Conservation (phyloP, 805 yeast genomes). For the Schizosaccharomyces japonicus region DNA sequence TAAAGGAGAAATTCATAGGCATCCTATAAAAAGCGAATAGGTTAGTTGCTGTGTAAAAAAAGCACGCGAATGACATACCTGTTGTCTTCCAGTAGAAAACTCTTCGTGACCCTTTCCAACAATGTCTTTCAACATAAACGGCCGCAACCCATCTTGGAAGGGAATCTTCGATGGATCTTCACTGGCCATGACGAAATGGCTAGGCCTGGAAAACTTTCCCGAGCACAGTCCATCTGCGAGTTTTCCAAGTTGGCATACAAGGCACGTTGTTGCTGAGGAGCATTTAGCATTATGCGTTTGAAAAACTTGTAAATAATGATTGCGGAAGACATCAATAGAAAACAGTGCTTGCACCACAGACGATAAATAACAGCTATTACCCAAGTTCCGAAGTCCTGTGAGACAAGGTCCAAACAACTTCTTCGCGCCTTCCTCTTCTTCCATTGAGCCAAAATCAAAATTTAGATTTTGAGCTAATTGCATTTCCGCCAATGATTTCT, state of each 20-base stretch:
- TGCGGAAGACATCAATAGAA: constrained; percentile 17
- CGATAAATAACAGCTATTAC: constrained; percentile 78
- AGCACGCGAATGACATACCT: no score
- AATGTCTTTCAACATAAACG: constrained; percentile 48
- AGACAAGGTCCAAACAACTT: constrained; percentile 54
- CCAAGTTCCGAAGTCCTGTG: constrained; percentile 72
- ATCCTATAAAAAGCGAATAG: no score
- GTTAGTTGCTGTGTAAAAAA: no score
- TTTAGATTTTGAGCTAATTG: constrained; percentile 80
- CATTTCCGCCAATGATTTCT: constrained; percentile 65
- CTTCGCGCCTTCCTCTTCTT: constrained; percentile 41
- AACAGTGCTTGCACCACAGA: constrained; percentile 57
- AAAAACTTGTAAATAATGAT: constrained; percentile 11
- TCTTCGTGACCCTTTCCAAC: constrained; percentile 63
- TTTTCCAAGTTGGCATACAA: constrained; percentile 56
- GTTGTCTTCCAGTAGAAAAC: constrained; percentile 70
- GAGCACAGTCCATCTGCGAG: constrained; percentile 55
- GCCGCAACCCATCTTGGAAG: constrained; percentile 57
- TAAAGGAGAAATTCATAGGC: constrained; percentile 70
- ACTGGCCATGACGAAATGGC: constrained; percentile 13
- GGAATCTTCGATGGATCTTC: constrained; percentile 18
- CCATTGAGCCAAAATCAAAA: constrained; percentile 68
- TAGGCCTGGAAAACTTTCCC: constrained; percentile 46
- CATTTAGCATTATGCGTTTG: constrained; percentile 10
- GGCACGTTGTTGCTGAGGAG: constrained; percentile 29